A percentile compares a stretch with the other conserved stretches of the same genome.
These are phyloP conservation scores for Boletus barrowsii DNA, from an alignment of 768 basidiomycete genomes.

Conservation along the genomic window DNA sequence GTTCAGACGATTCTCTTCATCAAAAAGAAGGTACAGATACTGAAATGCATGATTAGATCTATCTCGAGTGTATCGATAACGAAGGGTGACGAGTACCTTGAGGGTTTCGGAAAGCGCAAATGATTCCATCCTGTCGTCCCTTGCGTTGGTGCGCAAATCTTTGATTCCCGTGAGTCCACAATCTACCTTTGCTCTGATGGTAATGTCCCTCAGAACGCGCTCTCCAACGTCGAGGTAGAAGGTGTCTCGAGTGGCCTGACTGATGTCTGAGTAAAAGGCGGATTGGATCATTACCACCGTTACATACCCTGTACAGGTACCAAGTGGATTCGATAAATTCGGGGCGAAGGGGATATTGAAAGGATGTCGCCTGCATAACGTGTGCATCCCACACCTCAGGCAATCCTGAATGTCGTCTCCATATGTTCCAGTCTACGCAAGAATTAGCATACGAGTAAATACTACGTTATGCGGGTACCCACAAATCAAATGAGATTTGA, in stretches of 20 bases:
- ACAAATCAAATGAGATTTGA: slow-evolving; percentile 91
- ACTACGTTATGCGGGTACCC: slow-evolving; percentile 23
- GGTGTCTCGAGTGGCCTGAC: slow-evolving; percentile 86
- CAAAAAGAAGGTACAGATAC: slow-evolving; percentile 93
- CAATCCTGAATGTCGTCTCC: slow-evolving; percentile 81
- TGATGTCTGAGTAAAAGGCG: neutral
- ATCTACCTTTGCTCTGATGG: slow-evolving; percentile 67
- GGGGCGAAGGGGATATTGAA: slow-evolving; percentile 79
- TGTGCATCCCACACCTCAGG: slow-evolving; percentile 92
- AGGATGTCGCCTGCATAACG: slow-evolving; percentile 64
- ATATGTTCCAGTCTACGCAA: slow-evolving; percentile 81
- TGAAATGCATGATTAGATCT: slow-evolving; percentile 29
- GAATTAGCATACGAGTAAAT: neutral
- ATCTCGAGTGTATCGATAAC: neutral
- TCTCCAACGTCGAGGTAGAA: slow-evolving; percentile 93
- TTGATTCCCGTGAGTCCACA: slow-evolving; percentile 85
- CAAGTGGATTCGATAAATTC: slow-evolving; percentile 97
- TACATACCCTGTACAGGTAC: slow-evolving; percentile 82
- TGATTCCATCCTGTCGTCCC: slow-evolving; percentile 95
- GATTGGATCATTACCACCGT: neutral
- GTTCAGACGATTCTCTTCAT: slow-evolving; percentile 75
- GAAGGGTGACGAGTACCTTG: slow-evolving; percentile 51
- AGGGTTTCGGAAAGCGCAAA: slow-evolving; percentile 93
- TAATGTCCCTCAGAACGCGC: slow-evolving; percentile 74
- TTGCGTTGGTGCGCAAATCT: slow-evolving; percentile 72